Base-by-base conservation (phyloP, 495 filamentous ascomycete genomes). In the Pseudoneurospora amorphoporcata region DNA sequence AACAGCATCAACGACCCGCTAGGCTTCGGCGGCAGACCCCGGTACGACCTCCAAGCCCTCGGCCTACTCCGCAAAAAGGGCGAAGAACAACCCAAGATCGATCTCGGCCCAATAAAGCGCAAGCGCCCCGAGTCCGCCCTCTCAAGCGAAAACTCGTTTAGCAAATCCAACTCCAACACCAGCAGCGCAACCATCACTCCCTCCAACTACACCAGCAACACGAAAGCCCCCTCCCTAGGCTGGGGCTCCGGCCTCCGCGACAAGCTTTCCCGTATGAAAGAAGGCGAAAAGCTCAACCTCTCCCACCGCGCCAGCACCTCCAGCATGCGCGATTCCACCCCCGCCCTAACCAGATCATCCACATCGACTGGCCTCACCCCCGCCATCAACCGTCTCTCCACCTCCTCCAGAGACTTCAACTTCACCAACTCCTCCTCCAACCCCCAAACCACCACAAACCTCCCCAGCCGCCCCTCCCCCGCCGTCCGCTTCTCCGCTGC, bases 81-180 rank as follows among this genome's bases (percentile, higher is more conserved):
- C 29, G 69, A 69, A 4, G 83, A 77, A 37, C 83, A 86, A 65
- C 77, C 75, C 35, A 81, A 81, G 70, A 87, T 96, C 39, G 85
- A 87, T 38, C 84, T 98, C 40, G 89, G 90, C 72, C 93, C 94
- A 9, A 84, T 90, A 72, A 96, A 94, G 79, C 84, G 90, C 65
- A 92, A 92, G 81, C 82, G 90, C 43, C 75, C 82, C 38, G 81
- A 83, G 53, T 82, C 80, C 61, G 76, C 79, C 8, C 76, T 75
- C 8, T 81, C 83, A 6, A 79, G 73, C 37, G 53, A 65, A 37
- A 65, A 35, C 53, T 35, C 29, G 14, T 65, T 65, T 14, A 65
- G 53, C 29, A 65, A 65, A 17, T 65, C 53, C 53, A 65, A 65
- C 53, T 81, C 82, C 0, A 23, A 23, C 10, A 78, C 77, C 1